Evolutionary conservation across 2,329 filamentous ascomycete genomes (phyloP), one percentile per base, ranked within the genome.

Genomic region (Eutypa lata): DNA sequence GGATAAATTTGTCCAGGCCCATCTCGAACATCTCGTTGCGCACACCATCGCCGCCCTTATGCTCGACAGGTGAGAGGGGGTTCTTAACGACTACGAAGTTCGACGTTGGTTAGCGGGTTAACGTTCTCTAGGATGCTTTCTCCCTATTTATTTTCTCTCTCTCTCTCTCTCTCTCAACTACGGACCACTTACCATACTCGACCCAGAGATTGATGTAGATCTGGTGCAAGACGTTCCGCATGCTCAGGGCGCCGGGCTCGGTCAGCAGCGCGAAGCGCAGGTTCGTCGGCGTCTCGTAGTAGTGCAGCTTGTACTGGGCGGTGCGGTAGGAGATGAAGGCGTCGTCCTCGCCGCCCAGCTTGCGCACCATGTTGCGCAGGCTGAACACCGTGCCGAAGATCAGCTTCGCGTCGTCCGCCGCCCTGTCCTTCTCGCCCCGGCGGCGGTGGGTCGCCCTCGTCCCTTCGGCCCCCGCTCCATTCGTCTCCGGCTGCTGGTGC

Each of bases 201-300:
- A 99, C 93, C 76, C 94, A 99, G 22, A 97, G 82, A 70, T 96
- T 97, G 53, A 97, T 95, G 72, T 97, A 99, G 57, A 99, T 97
- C 79, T 99, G 94, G 70, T 99, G 92, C 65, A 99, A 75, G 21
- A 96, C 93, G 63, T 95, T 91, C 44, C 92, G 84, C 84, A 99
- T 93, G 72, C 91, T 97, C 61, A 89, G 83, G 53, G 90, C 89
- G 61, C 85, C 88, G 37, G 89, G 90, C 73, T 97, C 94, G 22
- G 94, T 97, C 67, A 97, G 80, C 87, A 99, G 90, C 68, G 97
- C 91, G 68, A 97, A 95, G 68, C 96, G 95, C 72, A 96, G 86
- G 70, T 90, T 95, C 49, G 91, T 94, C 1, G 92, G 91, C 13
- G 94, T 97, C 78, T 99, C 94, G 80, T 97, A 99, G 78, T 96